Base-by-base conservation (phyloP, 2,329 filamentous ascomycete species). In the Purpureocillium lavendulum region DNA sequence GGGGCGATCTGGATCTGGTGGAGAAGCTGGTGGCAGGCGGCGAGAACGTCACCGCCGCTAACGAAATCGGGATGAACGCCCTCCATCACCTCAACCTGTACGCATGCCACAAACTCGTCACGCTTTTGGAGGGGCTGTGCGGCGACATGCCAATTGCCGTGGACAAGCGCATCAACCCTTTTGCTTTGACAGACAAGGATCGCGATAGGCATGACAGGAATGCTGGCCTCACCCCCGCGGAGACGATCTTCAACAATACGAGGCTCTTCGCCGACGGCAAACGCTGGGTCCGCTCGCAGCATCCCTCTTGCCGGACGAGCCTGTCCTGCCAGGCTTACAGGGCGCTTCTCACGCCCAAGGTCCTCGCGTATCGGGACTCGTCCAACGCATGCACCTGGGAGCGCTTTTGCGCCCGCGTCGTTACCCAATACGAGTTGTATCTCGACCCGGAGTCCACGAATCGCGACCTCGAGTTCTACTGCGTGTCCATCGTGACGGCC, bases 231-330 rank as follows among this genome's bases (percentile, higher is more conserved):
- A 55, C 53, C 6, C 47, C 54, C 3, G 51, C 54, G 12, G 58
- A 61, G 41, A 58, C 51, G 1, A 51, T 60, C 2, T 49, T 61
- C 14, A 46, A 43, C 1, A 56, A 54, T 17, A 54, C 49, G 6
- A 44, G 36, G 17, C 41, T 50, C 16, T 13, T 35, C 26, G 4
- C 21, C 28, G 29, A 35, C 15, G 3, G 30, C 11, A 18, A 21
- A 5, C 10, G 34, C 14, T 36, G 30, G 21, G 7, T 24, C 3
- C 9, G 21, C 9, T 48, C 49, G 2, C 33, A 42, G 0, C 55
- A 58, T 18, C 54, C 54, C 1, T 55, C 52, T 10, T 53, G 52
- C 31, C 38, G 36, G 16, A 42, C 44, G 1, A 29, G 18, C 2
- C 46, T 59, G 30, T 40, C 42, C 3, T 17, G 30, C 2, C 14